Evolutionary conservation across 1,284 basidiomycete genomes (phyloP), one percentile per base, ranked within the genome.

Genomic region (Leccinum fallax): DNA sequence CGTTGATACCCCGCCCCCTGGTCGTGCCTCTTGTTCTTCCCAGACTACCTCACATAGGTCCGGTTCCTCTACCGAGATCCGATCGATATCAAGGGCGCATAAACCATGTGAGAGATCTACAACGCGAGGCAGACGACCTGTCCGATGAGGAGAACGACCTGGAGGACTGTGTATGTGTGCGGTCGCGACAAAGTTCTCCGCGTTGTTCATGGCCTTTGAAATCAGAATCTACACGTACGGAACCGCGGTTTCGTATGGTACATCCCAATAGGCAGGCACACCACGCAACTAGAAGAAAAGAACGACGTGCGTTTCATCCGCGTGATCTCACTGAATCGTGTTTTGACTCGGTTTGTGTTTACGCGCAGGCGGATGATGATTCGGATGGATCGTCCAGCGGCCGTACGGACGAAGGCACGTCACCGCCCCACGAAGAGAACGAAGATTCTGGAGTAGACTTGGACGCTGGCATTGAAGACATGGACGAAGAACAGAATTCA

Each of bases 121-220:
- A 86, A 67, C 84, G 85, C 60, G 93, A 95, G 72, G 89, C 92
- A 80, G 92, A 92, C 43, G 92, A 94, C 64, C 78, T 95, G 62
- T 93, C 89, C 66, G 92, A 94, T 62, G 91, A 93, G 71, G 93
- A 95, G 71, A 85, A 84, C 54, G 89, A 92, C 66, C 72, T 93
- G 11, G 90, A 92, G 59, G 87, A 89, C 55, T 78, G 86, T 67
- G 91, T 89, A 69, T 65, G 83, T 76, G 34, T 6, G 11, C 15
- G 24, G 26, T 26, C 40, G 53, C 28, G 24, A 5, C 34, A 38
- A 36, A 36, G 34, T 55, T 16, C 19, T 38, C 8, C 15, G 4
- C 13, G 4, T 28, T 43, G 6, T 53, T 63, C 34, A 63, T 19
- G 53, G n/a, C 8, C 13, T 36, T 34, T 32, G 59, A 53, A 53